Evolutionary conservation across 495 filamentous ascomycete genomes (phyloP).

Genomic region (Talaromyces stipitatus): DNA sequence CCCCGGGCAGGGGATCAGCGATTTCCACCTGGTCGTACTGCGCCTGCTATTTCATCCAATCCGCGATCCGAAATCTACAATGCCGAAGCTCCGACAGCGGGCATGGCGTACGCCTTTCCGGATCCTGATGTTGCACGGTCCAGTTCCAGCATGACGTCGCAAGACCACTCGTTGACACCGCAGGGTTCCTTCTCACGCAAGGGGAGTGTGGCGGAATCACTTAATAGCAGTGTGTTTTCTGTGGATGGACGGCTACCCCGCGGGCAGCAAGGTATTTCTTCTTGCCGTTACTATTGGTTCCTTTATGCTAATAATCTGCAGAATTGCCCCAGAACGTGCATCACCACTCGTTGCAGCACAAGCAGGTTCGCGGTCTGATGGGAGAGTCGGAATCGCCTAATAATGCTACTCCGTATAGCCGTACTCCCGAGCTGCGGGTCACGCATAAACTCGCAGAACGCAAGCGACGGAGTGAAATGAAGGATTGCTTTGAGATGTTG

Average conservation of each 20-base stretch:
- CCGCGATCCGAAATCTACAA: slow-evolving; percentile 71
- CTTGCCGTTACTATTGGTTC: slow-evolving; percentile 10
- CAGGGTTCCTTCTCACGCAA: slow-evolving; percentile 49
- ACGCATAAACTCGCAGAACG: slow-evolving; percentile 95
- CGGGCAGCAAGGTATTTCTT: slow-evolving; percentile 52
- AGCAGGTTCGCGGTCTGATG: slow-evolving; percentile 59
- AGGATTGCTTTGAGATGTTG: slow-evolving; percentile 86
- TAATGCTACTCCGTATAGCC: slow-evolving; percentile 72
- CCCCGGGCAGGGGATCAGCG: slow-evolving; percentile 46
- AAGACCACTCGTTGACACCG: slow-evolving; percentile 33
- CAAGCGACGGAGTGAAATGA: slow-evolving; percentile 97
- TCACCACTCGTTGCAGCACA: slow-evolving; percentile 71
- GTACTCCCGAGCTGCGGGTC: slow-evolving; percentile 89
- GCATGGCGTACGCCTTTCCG: slow-evolving; percentile 76
- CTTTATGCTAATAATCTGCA: slow-evolving; percentile 12
- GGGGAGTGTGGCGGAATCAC: slow-evolving; percentile 64
- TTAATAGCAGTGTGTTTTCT: slow-evolving; percentile 67
- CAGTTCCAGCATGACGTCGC: slow-evolving; percentile 46
- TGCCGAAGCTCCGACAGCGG: slow-evolving; percentile 72
- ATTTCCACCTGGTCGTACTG: slow-evolving; percentile 51
- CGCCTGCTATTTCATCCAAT: slow-evolving; percentile 69
- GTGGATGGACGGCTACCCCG: slow-evolving; percentile 60
- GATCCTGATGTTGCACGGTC: slow-evolving; percentile 60
- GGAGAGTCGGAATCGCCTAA: slow-evolving; percentile 47
- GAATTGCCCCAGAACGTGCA: slow-evolving; percentile 49